Evolutionary conservation across 371 early-diverging fungal species (phyloP).

Genomic region (Mortierella sp.): DNA sequence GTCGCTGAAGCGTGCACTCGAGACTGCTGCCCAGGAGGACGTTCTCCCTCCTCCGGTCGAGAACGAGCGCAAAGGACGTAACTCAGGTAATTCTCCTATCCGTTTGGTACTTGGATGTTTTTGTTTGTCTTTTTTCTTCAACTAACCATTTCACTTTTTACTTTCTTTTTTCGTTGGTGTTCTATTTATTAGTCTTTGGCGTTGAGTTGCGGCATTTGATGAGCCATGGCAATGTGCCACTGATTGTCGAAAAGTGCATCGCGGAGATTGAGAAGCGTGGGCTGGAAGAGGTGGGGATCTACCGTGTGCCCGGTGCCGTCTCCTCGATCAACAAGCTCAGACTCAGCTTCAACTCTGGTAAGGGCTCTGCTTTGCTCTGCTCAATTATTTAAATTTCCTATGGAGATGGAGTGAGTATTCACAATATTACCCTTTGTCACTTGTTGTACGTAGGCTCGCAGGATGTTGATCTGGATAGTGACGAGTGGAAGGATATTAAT

Average conservation of each 20-base stretch:
- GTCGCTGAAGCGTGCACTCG: constrained; percentile 5
- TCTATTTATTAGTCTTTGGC: constrained; percentile 66
- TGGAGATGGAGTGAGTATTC: not conserved
- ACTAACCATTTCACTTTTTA: not conserved
- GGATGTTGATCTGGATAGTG: constrained; percentile 70
- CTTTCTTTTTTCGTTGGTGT: not conserved
- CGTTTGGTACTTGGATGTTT: constrained; percentile 3
- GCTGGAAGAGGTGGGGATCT: constrained; percentile 87
- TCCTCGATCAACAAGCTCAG: constrained; percentile 75
- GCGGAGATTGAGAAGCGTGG: constrained; percentile 84
- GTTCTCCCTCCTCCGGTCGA: constrained; percentile 10
- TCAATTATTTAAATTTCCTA: not conserved
- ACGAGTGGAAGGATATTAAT: constrained; percentile 86
- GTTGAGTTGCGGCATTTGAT: constrained; percentile 71
- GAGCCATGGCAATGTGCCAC: constrained; percentile 70
- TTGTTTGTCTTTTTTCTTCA: not conserved
- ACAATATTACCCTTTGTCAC: too few relatives aligned
- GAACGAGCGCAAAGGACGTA: constrained; percentile 42
- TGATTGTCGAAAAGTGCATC: constrained; percentile 79
- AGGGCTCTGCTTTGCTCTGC: not conserved
- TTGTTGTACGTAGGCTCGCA: constrained; percentile 50
- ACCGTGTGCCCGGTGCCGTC: constrained; percentile 83
- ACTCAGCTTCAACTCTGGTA: constrained; percentile 72
- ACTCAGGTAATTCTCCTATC: constrained; percentile 35
- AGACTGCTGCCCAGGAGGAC: constrained; percentile 17